phyloP scores from a whole-genome alignment of 352 stramenopile genomes.

The Phytophthora aleatoria region DNA sequence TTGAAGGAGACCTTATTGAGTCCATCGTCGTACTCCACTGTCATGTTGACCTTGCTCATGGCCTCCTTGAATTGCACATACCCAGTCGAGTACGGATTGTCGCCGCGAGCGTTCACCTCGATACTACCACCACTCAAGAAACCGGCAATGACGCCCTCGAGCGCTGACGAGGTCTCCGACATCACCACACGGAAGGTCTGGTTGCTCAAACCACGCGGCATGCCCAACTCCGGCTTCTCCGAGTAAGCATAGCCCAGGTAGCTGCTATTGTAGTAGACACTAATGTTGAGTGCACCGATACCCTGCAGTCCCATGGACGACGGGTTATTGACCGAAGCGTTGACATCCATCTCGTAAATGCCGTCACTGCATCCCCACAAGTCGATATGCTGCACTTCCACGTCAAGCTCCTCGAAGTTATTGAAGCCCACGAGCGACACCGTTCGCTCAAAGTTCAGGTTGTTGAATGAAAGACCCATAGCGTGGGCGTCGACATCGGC shows the following conservation, averaged over 20 bases:
- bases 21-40: conserved; percentile 54
- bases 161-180: conserved; percentile 30
- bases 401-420: conserved; percentile 46
- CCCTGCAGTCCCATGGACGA: conserved; percentile 53
- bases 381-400: conserved; percentile 55
- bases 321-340: conserved; percentile 59
- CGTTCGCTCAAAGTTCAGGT: conserved; percentile 52
- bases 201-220: conserved; percentile 46
- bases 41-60: conserved; percentile 53
- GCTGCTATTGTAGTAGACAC: conserved; percentile 57
- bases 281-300: conserved; percentile 70
- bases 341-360: conserved; percentile 55
- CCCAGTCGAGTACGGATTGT: conserved; percentile 48
- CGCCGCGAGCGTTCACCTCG: conserved; percentile 51
- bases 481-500: conserved; percentile 19
- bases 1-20: conserved; percentile 42
- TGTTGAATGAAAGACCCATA: conserved; percentile 47
- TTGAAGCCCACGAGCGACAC: conserved; percentile 51
- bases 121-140: conserved; percentile 37
- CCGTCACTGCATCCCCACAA: conserved; percentile 41
- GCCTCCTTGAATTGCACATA: conserved; percentile 40
- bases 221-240: conserved; percentile 39
- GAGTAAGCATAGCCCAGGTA: conserved; percentile 70
- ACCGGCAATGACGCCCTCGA: conserved; percentile 45
- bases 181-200: conserved; percentile 57